These are phyloP conservation scores for Calcarisporium arbuscula DNA, from an alignment of 2,329 filamentous ascomycete genomes.

Conservation along the genomic window DNA sequence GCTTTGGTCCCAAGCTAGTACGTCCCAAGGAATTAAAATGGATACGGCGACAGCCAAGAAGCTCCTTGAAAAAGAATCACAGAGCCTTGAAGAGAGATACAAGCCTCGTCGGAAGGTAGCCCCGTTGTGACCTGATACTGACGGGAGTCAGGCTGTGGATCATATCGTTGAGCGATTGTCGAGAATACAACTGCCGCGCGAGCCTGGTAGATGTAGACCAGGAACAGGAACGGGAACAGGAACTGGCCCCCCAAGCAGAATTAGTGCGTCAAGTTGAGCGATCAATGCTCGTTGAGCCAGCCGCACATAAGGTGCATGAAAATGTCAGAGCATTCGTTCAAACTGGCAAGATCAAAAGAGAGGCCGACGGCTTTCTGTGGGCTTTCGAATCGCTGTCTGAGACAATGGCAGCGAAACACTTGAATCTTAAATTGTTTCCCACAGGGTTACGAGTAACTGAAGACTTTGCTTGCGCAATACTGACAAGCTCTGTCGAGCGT, in stretches of 20 bases:
- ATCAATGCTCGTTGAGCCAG: too few species aligned
- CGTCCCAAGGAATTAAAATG: neutral
- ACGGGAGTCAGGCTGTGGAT: neutral
- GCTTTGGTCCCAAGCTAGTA: constrained; percentile 21
- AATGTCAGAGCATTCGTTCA: constrained; percentile 24
- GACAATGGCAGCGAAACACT: constrained; percentile 13
- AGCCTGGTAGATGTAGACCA: constrained; percentile 59
- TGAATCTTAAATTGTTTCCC: constrained; percentile 11
- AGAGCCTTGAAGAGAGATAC: constrained; percentile 4
- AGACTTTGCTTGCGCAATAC: constrained; percentile 8
- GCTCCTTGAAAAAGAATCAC: constrained; percentile 1
- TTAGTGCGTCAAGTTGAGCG: too few species aligned
- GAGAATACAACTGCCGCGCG: constrained; percentile 55
- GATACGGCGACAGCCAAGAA: neutral
- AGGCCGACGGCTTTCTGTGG: neutral
- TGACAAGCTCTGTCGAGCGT: neutral
- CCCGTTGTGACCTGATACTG: neutral
- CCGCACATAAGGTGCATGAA: constrained; percentile 32
- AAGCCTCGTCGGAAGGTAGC: neutral
- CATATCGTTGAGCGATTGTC: constrained; percentile 1
- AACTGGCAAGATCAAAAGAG: neutral
- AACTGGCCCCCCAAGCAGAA: constrained; percentile 32
- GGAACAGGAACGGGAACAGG: constrained; percentile 48
- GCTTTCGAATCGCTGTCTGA: constrained; percentile 11
- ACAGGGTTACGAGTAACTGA: constrained; percentile 1